Percentiles rank a stretch among this genome's conserved stretches.
Evolutionary conservation across 176 grass and related monocot genomes (phyloP).

Genomic region (Oryza meyeriana): DNA sequence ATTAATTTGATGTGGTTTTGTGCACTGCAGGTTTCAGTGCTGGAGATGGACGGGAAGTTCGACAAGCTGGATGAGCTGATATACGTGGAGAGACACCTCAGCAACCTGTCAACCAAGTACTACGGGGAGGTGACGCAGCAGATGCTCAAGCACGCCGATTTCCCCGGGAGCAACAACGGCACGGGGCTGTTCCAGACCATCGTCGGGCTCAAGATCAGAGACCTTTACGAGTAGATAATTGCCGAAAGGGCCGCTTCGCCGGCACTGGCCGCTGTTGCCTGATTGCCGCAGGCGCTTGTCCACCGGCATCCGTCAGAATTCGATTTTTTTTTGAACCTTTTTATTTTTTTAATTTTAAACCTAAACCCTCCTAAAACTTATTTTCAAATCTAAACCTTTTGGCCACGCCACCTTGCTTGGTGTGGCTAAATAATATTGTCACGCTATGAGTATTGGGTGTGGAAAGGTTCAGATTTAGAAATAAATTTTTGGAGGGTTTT

Average conservation of each 20-base stretch:
- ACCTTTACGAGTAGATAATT: conserved; percentile 50
- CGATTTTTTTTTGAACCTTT: too few relatives aligned
- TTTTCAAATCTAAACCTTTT: too few relatives aligned
- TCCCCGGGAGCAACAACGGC: conserved; percentile 66
- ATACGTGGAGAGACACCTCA: conserved; percentile 56
- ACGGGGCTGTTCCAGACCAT: conserved; percentile 71
- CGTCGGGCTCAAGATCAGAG: conserved; percentile 59
- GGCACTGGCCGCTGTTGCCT: conserved; percentile 37
- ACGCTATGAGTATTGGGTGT: too few relatives aligned
- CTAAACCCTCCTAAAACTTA: too few relatives aligned
- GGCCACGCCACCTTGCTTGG: too few relatives aligned
- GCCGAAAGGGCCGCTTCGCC: conserved; percentile 2
- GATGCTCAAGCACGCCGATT: conserved; percentile 52
- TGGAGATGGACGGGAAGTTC: conserved; percentile 57
- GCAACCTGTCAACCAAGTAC: conserved; percentile 51
- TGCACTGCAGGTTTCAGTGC: conserved; percentile 23
- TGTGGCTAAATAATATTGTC: too few relatives aligned
- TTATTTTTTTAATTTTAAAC: too few relatives aligned
- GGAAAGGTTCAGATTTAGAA: too few relatives aligned
- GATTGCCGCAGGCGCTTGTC: neutral
- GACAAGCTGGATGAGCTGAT: conserved; percentile 50
- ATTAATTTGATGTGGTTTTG: neutral
- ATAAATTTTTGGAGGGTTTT: too few relatives aligned
- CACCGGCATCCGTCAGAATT: too few relatives aligned
- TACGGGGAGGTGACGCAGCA: conserved; percentile 64